phyloP scores from a whole-genome alignment of 306 rosid genomes.

The Vigna mungo region DNA sequence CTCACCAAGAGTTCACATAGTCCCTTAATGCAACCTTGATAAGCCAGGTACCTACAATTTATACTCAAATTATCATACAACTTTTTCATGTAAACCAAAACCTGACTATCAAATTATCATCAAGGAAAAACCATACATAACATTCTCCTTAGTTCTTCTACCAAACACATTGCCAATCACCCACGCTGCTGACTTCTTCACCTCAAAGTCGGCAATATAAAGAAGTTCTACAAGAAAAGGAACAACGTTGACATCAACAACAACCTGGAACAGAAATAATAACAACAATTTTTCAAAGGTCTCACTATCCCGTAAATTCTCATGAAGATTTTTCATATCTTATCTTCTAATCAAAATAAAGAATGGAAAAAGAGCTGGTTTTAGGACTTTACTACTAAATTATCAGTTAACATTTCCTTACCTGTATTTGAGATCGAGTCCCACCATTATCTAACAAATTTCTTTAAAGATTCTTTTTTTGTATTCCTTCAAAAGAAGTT shows the following conservation, averaged over 20 bases:
- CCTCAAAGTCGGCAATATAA: not conserved
- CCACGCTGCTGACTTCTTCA: not conserved
- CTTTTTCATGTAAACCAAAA: not conserved
- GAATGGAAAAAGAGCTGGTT: not conserved
- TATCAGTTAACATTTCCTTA: not conserved
- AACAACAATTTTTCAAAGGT: not conserved
- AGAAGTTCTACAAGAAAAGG: not conserved
- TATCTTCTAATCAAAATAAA: no score
- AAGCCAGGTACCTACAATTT: not conserved
- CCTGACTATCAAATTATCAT: no score
- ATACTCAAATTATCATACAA: not conserved
- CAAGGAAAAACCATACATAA: not conserved
- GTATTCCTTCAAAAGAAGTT: not conserved
- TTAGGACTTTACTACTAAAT: not conserved
- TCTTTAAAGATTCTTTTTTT: not conserved
- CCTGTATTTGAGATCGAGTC: not conserved
- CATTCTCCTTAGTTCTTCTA: not conserved
- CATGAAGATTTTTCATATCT: not conserved
- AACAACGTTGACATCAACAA: not conserved
- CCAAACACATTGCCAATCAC: not conserved
- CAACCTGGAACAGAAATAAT: not conserved
- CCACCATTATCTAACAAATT: not conserved
- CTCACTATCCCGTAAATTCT: not conserved
- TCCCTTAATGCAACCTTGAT: conserved; percentile 57
- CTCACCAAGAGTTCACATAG: conserved; percentile 68